These are phyloP conservation scores for Moringa oleifera DNA, from an alignment of 345 rosid genomes.

Conservation along the genomic window DNA sequence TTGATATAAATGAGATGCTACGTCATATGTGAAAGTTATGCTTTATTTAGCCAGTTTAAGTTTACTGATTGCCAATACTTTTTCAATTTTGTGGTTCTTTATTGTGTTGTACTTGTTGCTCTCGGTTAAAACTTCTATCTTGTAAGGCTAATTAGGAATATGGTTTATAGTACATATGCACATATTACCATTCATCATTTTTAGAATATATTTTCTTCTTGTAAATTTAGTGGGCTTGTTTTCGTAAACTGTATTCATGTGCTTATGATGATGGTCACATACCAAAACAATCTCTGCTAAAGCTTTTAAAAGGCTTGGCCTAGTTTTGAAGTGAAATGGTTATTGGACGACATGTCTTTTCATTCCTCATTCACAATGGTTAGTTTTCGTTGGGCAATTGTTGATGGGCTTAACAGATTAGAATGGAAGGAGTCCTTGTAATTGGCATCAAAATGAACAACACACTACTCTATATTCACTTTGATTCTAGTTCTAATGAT, in stretches of 20 bases:
- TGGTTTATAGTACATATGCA: too few species aligned
- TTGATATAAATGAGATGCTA: too few species aligned
- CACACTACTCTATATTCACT: conserved; percentile 4
- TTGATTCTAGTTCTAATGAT: too few species aligned
- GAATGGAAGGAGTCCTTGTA: conserved; percentile 85
- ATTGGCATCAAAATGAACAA: too few species aligned
- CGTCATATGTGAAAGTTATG: too few species aligned
- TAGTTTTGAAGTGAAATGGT: conserved; percentile 99
- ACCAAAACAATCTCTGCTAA: conserved; percentile 87
- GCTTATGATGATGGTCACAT: conserved; percentile 91
- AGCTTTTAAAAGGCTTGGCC: conserved; percentile 99
- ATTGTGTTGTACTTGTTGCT: too few species aligned
- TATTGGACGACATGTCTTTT: conserved; percentile 90
- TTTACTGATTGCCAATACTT: too few species aligned
- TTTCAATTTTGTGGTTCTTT: too few species aligned
- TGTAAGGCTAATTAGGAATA: too few species aligned
- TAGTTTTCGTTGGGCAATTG: conserved; percentile 83
- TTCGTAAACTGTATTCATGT: background rate
- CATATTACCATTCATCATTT: too few species aligned
- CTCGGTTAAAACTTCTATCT: too few species aligned
- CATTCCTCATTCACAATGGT: conserved; percentile 71
- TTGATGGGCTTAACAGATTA: conserved; percentile 70
- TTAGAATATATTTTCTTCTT: background rate
- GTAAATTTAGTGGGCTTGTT: background rate
- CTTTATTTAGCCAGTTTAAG: too few species aligned